Percentiles rank a stretch among this genome's conserved stretches.
phyloP scores from a whole-genome alignment of 768 basidiomycete species.

The Tylopilus plumbeoviolaceoides region DNA sequence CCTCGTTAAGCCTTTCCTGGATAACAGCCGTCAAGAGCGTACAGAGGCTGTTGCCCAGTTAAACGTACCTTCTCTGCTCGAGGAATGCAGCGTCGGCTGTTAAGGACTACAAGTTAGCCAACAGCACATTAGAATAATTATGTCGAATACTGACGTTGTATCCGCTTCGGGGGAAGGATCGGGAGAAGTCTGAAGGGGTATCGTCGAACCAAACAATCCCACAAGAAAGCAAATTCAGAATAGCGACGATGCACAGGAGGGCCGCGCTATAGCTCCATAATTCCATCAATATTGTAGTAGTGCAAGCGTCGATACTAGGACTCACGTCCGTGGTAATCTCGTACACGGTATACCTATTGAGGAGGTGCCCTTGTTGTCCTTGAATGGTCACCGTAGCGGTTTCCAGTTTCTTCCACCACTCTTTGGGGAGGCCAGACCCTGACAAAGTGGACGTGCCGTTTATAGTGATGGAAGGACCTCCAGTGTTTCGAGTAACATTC shows the following conservation, averaged over 20 bases:
- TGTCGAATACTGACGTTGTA: constrained; percentile 63
- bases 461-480: constrained; percentile 24
- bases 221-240: constrained; percentile 88
- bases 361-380: constrained; percentile 89
- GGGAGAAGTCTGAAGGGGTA: constrained; percentile 94
- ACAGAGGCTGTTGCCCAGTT: background rate
- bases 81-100: constrained; percentile 85
- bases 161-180: constrained; percentile 84
- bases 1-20: constrained; percentile 73
- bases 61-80: constrained; percentile 75
- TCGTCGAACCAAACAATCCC: constrained; percentile 79
- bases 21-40: background rate
- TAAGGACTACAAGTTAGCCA: constrained; percentile 8
- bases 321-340: constrained; percentile 74
- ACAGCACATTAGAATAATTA: background rate
- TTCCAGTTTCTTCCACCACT: constrained; percentile 89
- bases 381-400: constrained; percentile 64
- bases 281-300: constrained; percentile 7
- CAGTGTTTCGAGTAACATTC: constrained; percentile 38
- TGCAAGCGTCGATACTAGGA: constrained; percentile 11
- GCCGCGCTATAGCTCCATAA: constrained; percentile 43
- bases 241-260: constrained; percentile 79
- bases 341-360: constrained; percentile 85
- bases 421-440: constrained; percentile 66
- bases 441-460: constrained; percentile 59